Base-by-base conservation (phyloP, 2,329 filamentous ascomycete species). In the Phialophora expanda region DNA sequence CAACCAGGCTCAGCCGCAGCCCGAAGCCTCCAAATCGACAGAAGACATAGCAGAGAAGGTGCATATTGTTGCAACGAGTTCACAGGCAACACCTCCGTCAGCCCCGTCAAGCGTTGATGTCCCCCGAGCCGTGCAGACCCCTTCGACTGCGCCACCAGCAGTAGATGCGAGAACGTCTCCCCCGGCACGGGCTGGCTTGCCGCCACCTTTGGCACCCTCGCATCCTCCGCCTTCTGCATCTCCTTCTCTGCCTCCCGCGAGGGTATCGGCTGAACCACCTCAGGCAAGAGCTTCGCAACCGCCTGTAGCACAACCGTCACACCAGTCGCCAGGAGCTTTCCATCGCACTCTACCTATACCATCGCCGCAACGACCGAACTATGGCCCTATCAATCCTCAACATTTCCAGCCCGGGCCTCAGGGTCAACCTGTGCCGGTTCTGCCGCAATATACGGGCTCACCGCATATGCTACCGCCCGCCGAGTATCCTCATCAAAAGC, bases 391-490 rank as follows among this genome's bases (percentile, higher is more conserved):
- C 61, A 68, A 67, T 56, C 69, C 38, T 20, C 66, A 66, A 30
- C 65, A 64, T 62, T 67, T 66, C 44, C 70, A 68, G 50, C 66
- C 57, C 61, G 66, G 66, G 20, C 63, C 71, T 12, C 69, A 70
- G 22, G 69, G 65, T 24, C 66, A 70, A 44, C 66, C 66, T 17
- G 54, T 67, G 51, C 67, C 68, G 12, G 67, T 72, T 22, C 28
- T 70, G n/a, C 65, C 68, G n/a, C 65, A 55, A 28, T 59, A 59
- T 44, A 55, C 62, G 20, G 66, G 61, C 28, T 38, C 68, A 32
- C 70, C 66, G 60, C 67, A 68, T 20, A 73, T 71, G 68, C 71
- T 70, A 48, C 69, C 69, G 14, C 69, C 69, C 3, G 50, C 62
- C 50, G 70, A 71, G 54, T 67, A 58, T 67, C 64, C 63, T 41